These are phyloP conservation scores for Dovyalis caffra DNA, from an alignment of 345 rosid genomes.

Conservation along the genomic window DNA sequence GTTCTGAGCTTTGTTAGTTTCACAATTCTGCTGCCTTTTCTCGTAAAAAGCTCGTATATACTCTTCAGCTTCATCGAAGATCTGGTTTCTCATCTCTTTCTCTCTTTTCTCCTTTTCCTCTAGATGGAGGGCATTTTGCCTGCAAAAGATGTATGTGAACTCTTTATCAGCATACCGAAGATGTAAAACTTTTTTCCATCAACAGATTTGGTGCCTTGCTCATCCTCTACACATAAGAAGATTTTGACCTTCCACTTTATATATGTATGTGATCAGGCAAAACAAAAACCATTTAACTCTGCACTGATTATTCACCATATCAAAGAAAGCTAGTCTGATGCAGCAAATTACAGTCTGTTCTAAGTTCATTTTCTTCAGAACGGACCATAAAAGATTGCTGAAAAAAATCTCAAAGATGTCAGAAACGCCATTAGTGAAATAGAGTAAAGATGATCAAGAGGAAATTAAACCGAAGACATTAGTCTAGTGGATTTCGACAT, in stretches of 20 bases:
- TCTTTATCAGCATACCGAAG: neutral
- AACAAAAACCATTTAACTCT: neutral
- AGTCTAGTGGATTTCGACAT: neutral
- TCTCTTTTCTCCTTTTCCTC: constrained; percentile 95
- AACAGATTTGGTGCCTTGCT: neutral
- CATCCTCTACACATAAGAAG: no score
- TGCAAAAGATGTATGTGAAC: constrained; percentile 29
- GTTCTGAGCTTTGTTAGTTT: constrained; percentile 73
- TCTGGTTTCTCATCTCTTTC: constrained; percentile 88
- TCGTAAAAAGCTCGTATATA: constrained; percentile 73
- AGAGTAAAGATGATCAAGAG: neutral
- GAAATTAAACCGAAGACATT: neutral
- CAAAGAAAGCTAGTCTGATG: neutral
- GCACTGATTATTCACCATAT: neutral
- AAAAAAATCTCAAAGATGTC: neutral
- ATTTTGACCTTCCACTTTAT: neutral
- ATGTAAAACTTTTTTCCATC: neutral
- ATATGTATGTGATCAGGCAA: neutral
- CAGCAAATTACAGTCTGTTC: neutral
- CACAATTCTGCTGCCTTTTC: constrained; percentile 65
- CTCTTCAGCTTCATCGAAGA: constrained; percentile 84
- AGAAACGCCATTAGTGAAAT: neutral
- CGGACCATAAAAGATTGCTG: neutral
- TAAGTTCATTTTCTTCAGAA: neutral
- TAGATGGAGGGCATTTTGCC: constrained; percentile 76